These are phyloP conservation scores for Phoma herbarum DNA, from an alignment of 2,329 filamentous ascomycete species.

Conservation along the genomic window DNA sequence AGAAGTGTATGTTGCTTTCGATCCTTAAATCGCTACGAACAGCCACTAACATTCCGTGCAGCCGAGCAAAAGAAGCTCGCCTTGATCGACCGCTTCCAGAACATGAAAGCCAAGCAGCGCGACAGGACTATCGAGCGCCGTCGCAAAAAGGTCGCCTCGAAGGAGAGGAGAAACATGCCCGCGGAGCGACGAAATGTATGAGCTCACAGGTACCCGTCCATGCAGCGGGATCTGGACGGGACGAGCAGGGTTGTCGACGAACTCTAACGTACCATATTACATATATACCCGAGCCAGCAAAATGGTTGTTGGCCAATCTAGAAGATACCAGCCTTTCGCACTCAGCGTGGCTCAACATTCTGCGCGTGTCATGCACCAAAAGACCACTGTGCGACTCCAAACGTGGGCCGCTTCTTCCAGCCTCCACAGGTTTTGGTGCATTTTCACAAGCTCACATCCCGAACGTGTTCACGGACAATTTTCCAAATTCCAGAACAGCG, in stretches of 20 bases:
- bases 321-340: background rate
- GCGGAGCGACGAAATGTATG: constrained; percentile 46
- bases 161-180: constrained; percentile 76
- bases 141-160: constrained; percentile 86
- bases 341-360: constrained; percentile 8
- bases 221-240: constrained; percentile 18
- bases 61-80: constrained; percentile 89
- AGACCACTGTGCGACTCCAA: constrained; percentile 4
- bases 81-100: constrained; percentile 78
- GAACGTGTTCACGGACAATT: constrained; percentile 16
- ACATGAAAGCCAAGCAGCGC: constrained; percentile 85
- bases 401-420: constrained; percentile 4
- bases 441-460: constrained; percentile 17
- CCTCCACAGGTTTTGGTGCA: constrained; percentile 18
- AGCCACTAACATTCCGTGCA: constrained; percentile 32
- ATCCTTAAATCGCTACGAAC: background rate
- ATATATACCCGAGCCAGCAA: constrained; percentile 18
- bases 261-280: constrained; percentile 12
- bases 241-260: constrained; percentile 18
- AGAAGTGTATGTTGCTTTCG: constrained; percentile 64
- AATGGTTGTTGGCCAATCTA: constrained; percentile 8
- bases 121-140: constrained; percentile 85
- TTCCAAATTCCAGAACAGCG: constrained; percentile 14
- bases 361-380: background rate
- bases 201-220: constrained; percentile 26